Base-by-base conservation (phyloP, 192 early-diverging fungal genomes). In the Chytriomyces hyalinus region DNA sequence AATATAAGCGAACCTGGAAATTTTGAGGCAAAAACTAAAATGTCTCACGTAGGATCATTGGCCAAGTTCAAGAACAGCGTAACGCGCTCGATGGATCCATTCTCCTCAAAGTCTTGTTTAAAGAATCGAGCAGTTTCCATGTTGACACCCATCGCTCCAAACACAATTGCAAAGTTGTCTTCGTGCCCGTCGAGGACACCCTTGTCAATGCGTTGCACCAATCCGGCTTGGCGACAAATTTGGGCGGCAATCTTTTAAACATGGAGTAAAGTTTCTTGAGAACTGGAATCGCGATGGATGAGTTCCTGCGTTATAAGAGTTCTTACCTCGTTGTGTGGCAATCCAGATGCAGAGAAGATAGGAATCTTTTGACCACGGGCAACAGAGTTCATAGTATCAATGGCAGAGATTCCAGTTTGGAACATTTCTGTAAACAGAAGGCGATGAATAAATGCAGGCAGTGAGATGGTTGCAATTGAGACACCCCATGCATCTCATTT, bases 311-410 rank as follows among this genome's bases (percentile, higher is more conserved):
- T 26, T 61, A 20, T n/a, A 73, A 59, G 5, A 3, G 5, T 43
- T 60, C 81, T 50, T 82, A 94, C 93, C 81, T 99, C 97, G 84
- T 99, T 99, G 85, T 99, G 97, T 43, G 97, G 97, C 62, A 99
- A 82, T 80, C 97, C 97, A 77, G 96, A 91, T 36, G 97, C 96
- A 49, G 97, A 99, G 90, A 99, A 99, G 74, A 99, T 99, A 48
- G 97, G 97, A 78, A 99, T 99, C 90, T 99, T 99, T 84, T 99
- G 97, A n/a, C 97, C 97, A 89, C 97, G 95, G 46, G 97, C 97
- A 90, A 99, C 97, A 20, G 96, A 98, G 90, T 98, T 98, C 97
- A 99, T 99, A 61, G 96, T 97, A 80, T 99, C 97, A 71, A 99
- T 99, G 61, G 97, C 93, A 67, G 96, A 98, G 70, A 99, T 93